Evolutionary conservation across 176 grass and related monocot genomes (phyloP).

Genomic region (Eragrostis curvula): DNA sequence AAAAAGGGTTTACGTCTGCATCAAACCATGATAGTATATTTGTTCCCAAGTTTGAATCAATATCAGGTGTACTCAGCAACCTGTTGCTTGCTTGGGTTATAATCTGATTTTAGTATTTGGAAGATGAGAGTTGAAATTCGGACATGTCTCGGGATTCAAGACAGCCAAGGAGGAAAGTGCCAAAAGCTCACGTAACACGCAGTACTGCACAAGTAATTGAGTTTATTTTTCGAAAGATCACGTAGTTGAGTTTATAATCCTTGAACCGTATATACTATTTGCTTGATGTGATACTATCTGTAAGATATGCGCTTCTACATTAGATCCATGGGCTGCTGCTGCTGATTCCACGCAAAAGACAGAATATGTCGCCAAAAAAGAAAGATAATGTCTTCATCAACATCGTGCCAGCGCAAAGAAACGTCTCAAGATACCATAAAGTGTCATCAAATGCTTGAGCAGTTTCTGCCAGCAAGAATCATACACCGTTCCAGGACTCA

Average conservation of each 20-base stretch:
- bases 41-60: not conserved
- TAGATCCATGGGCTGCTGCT: not conserved
- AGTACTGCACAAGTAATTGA: slow-evolving; percentile 18
- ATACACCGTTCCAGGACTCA: not conserved
- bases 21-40: not conserved
- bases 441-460: not conserved
- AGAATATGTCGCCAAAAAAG: not conserved
- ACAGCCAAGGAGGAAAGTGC: slow-evolving; percentile 16
- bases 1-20: not conserved
- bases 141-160: slow-evolving; percentile 42
- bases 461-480: not conserved
- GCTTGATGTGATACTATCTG: slow-evolving; percentile 1
- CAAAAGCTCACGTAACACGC: not conserved
- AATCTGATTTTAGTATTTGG: not conserved
- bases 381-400: slow-evolving; percentile 4
- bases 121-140: slow-evolving; percentile 26
- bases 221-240: not conserved
- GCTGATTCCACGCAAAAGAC: slow-evolving; percentile 19
- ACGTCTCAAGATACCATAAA: not conserved
- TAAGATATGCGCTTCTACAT: not conserved
- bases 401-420: not conserved
- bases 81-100: slow-evolving; percentile 20
- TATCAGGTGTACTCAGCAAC: slow-evolving; percentile 9
- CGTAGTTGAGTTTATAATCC: not conserved
- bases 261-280: not conserved